These are phyloP conservation scores for Yamadazyma diddensiae DNA, from an alignment of 1,139 yeast genomes.

Conservation along the genomic window DNA sequence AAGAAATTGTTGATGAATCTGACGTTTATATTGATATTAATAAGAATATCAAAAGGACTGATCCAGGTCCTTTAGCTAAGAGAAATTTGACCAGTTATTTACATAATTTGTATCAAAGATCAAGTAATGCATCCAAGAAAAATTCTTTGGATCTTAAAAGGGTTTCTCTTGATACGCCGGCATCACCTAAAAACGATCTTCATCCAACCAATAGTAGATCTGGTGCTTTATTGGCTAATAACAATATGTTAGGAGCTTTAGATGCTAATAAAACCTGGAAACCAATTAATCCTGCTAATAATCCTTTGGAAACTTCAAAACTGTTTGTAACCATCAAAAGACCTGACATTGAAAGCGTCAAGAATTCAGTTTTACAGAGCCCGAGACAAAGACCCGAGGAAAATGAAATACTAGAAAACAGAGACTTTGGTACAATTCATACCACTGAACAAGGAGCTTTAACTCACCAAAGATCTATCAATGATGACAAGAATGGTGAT, in stretches of 20 bases:
- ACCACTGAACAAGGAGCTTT: conserved; percentile 52
- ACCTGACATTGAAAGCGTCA: conserved; percentile 31
- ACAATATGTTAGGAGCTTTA: conserved; percentile 7
- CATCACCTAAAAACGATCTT: background rate
- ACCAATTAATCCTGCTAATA: conserved; percentile 75
- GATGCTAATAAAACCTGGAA: conserved; percentile 28
- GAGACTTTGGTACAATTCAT: conserved; percentile 41
- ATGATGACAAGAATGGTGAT: conserved; percentile 3
- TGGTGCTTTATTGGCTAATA: conserved; percentile 6
- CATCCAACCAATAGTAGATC: conserved; percentile 2
- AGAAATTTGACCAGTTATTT: conserved; percentile 67
- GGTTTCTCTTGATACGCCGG: conserved; percentile 1
- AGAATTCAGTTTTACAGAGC: conserved; percentile 23
- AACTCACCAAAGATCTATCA: conserved; percentile 23
- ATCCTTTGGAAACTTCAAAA: conserved; percentile 74
- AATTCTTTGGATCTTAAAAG: conserved; percentile 30
- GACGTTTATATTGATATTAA: conserved; percentile 92
- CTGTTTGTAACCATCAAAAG: conserved; percentile 68
- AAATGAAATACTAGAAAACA: conserved; percentile 8
- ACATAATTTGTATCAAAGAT: conserved; percentile 51
- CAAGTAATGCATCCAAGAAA: conserved; percentile 34
- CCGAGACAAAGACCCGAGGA: conserved; percentile 14
- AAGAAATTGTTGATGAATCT: conserved; percentile 95
- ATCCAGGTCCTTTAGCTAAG: conserved; percentile 83
- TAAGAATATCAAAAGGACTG: conserved; percentile 75